phyloP scores from a whole-genome alignment of 2,329 filamentous ascomycete species.

The Fusarium sp. region DNA sequence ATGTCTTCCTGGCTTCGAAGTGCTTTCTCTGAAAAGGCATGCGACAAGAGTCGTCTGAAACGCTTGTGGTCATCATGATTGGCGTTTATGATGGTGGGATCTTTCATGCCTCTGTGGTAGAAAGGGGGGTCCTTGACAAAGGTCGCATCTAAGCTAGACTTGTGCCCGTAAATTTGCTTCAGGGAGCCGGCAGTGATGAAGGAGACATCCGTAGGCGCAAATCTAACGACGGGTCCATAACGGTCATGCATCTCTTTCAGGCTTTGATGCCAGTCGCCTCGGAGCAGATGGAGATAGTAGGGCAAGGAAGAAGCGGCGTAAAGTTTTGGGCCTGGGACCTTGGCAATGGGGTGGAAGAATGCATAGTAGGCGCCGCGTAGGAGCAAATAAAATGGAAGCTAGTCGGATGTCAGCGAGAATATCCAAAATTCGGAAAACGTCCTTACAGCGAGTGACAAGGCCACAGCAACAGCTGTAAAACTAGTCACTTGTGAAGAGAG shows the following conservation, averaged over 20 bases:
- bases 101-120: background rate
- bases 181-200: background rate
- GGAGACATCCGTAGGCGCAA: background rate
- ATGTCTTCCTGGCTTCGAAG: background rate
- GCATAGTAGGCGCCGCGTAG: background rate
- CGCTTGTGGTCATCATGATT: slow-evolving; percentile 1
- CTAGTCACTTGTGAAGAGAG: background rate
- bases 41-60: background rate
- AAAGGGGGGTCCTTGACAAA: background rate
- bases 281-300: background rate
- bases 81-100: background rate
- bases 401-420: background rate
- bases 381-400: background rate
- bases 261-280: background rate
- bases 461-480: background rate
- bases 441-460: background rate
- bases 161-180: background rate
- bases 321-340: background rate
- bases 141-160: background rate
- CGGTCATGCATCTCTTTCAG: background rate
- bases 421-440: background rate
- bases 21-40: background rate
- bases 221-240: background rate
- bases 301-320: background rate
- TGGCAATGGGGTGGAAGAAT: background rate